A percentile compares a stretch with the other conserved stretches of the same genome.
These are phyloP conservation scores for Sarocladium brachiariae DNA, from an alignment of 2,329 filamentous ascomycete genomes.

Conservation along the genomic window DNA sequence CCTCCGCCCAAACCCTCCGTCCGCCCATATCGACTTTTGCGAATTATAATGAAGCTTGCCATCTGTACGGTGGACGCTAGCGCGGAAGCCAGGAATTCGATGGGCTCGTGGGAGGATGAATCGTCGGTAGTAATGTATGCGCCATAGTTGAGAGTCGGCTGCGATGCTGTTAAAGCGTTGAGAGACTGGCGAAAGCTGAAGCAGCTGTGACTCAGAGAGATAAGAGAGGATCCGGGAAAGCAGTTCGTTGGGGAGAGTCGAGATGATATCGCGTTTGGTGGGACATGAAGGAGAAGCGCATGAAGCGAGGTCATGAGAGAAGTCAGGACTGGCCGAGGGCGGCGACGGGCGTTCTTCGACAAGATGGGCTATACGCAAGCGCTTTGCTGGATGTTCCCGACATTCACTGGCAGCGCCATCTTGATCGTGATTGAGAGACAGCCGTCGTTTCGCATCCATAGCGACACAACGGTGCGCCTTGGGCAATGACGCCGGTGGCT, in stretches of 20 bases:
- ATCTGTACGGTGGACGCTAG: conserved; percentile 15
- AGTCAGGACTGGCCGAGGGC: not conserved
- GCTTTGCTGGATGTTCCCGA: not conserved
- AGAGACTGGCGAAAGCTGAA: conserved; percentile 60
- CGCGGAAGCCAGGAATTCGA: conserved; percentile 60
- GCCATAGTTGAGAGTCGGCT: conserved; percentile 85
- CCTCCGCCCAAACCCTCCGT: conserved; percentile 30
- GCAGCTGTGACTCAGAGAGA: conserved; percentile 62
- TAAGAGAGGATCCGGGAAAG: conserved; percentile 76
- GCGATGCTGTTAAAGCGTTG: conserved; percentile 66
- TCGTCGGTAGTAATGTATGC: conserved; percentile 75
- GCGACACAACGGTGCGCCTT: not conserved
- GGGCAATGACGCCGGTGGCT: not conserved
- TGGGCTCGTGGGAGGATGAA: conserved; percentile 79
- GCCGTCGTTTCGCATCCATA: conserved; percentile 13
- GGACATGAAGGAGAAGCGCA: conserved; percentile 6
- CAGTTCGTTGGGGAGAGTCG: conserved; percentile 77
- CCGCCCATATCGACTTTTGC: conserved; percentile 36
- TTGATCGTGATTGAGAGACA: conserved; percentile 9
- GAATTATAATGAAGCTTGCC: conserved; percentile 39
- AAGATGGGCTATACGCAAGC: not conserved
- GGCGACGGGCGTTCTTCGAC: conserved; percentile 4
- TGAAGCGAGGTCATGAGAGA: not conserved
- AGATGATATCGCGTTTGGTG: conserved; percentile 50
- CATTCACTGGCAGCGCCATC: not conserved